Evolutionary conservation across 1,139 yeast genomes (phyloP), one percentile per base, ranked within the genome.

Genomic region (Protomyces inundatus): DNA sequence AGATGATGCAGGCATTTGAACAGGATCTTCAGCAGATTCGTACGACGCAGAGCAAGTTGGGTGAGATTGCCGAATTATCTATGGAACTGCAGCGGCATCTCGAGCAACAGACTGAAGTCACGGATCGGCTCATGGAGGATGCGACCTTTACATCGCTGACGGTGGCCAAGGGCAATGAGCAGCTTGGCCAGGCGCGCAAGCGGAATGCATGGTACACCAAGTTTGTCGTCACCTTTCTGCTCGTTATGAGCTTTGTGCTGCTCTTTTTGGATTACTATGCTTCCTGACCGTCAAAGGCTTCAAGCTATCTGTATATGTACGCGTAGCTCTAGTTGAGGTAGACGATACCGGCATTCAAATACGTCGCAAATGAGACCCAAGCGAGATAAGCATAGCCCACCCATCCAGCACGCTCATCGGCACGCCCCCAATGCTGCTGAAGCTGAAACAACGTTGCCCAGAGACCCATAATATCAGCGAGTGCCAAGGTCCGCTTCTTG

Each of bases 61-160:
- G 85, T 62, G 97, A 90, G 72, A 87, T 93, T 59, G 82, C 93
- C 1, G 84, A 85, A 64, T 75, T 93, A 68, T 96, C 90, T 71
- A 80, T 86, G 39, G 95, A 90, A 71, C 79, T 93, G 66, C 81
- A 90, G 3, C 79, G 86, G 60, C 96, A 91, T 71, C 77, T 93
- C 61, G 84, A 85, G 42, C 76, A 84, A 0, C 98, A 93, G 74
- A 84, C 88, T 3, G 87, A 86, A 61, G 86, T 84, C 73, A 88
- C 93, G 46, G 80, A 82, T 65, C 78, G 80, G 51, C 78, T 93
- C 67, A 76, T 86, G 65, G 88, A 86, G 65, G 87, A 86, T 67
- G 95, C 89, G 66, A 85, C 84, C 65, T 84, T 83, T 68, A 84
- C 90, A 0, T 84, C 86, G 63, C 71, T 81, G 4, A 91, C 91